Percentiles rank a stretch among this genome's conserved stretches.
These are phyloP conservation scores for Penicillium atrosanguineum DNA, from an alignment of 495 filamentous ascomycete species.

Conservation along the genomic window DNA sequence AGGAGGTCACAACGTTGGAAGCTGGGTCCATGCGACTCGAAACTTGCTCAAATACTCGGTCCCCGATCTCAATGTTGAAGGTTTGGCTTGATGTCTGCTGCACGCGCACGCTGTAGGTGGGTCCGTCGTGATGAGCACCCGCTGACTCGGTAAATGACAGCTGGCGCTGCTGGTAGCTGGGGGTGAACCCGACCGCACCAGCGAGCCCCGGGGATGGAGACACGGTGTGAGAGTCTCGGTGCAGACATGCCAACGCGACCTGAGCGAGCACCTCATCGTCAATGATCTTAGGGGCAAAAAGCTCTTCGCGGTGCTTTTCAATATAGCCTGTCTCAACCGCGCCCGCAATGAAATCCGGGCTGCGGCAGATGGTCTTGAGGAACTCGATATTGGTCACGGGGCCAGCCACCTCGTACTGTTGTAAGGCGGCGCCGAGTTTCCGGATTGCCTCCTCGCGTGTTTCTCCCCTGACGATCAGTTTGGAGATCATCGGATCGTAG, in stretches of 20 bases:
- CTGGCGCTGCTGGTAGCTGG: slow-evolving; percentile 50
- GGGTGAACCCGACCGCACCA: slow-evolving; percentile 50
- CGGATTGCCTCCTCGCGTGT: slow-evolving; percentile 78
- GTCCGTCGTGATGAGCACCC: slow-evolving; percentile 20
- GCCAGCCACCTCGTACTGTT: slow-evolving; percentile 89
- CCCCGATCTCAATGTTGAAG: slow-evolving; percentile 65
- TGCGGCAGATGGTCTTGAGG: slow-evolving; percentile 78
- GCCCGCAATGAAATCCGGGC: slow-evolving; percentile 77
- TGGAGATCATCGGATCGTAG: slow-evolving; percentile 99
- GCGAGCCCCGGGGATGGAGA: slow-evolving; percentile 22
- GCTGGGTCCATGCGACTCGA: slow-evolving; percentile 37
- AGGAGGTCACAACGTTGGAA: slow-evolving; percentile 46
- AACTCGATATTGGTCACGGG: slow-evolving; percentile 97
- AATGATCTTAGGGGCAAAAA: slow-evolving; percentile 56
- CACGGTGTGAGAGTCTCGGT: slow-evolving; percentile 31
- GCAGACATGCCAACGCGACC: slow-evolving; percentile 71
- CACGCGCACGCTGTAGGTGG: slow-evolving; percentile 63
- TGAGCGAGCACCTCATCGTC: slow-evolving; percentile 73
- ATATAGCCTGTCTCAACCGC: slow-evolving; percentile 97
- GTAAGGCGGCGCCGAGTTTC: slow-evolving; percentile 76
- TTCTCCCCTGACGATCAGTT: slow-evolving; percentile 86
- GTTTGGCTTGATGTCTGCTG: slow-evolving; percentile 58
- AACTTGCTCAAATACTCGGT: slow-evolving; percentile 44
- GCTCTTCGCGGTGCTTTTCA: slow-evolving; percentile 73
- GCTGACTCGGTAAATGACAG: slow-evolving; percentile 52